Evolutionary conservation across 257 asterid genomes (phyloP), one percentile per base, ranked within the genome.

Genomic region (Coffea eugenioides): DNA sequence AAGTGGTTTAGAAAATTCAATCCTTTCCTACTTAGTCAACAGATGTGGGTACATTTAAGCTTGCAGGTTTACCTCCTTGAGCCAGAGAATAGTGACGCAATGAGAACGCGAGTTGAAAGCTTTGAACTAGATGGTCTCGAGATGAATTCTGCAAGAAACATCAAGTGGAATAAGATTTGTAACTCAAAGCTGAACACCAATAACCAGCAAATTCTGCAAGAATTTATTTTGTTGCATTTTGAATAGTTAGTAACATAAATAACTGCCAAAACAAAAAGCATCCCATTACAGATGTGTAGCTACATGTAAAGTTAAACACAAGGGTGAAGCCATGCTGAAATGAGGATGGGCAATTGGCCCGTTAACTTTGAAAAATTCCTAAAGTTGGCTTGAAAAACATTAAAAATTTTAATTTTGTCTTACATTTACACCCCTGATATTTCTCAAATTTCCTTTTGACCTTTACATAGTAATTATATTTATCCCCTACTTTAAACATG

Each of bases 71-170:
- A 91, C 98, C 98, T 92, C 92, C 91, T 79, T 83, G 86, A 31
- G 69, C 68, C 68, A 94, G 92, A 82, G 97, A 85, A 79, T 86
- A 61, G 77, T 62, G 82, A 84, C 92, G 90, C 77, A 96, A 76
- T 46, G 97, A 89, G 86, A 96, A 94, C 23, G 99, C 99, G 71
- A 96, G 87, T 82, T 90, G 97, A 86, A 92, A 94, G 84, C 98
- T 86, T 80, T 83, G 92, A 80, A 92, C 89, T 61, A 94, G 89
- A 86, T 88, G 89, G 80, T 96, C 99, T 18, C 88, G 93, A 72
- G 85, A 86, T 15, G 95, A 92, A 80, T 89, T 92, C 99, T 96
- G 95, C 81, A 62, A 65, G 77, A 39, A 64, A 70, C 13, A 74
- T 57, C 73, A n/a, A 68, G 36, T 14, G 36, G 12, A 57, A 56